Base-by-base conservation (phyloP, 192 early-diverging fungal genomes). In the Backusella morwellensis region DNA sequence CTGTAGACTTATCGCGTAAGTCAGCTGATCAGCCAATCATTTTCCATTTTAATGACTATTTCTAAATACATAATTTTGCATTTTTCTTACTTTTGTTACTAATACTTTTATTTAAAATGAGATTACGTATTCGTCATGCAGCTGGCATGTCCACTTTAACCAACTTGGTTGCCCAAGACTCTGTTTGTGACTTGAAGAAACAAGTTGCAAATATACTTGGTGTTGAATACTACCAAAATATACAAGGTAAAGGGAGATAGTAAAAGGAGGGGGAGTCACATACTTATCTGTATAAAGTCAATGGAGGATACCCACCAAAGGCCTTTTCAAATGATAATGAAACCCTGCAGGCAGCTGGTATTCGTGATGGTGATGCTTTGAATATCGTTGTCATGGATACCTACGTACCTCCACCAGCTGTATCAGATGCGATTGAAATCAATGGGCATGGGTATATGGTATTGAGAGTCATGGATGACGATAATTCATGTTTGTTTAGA, bases 401-500 rank as follows among this genome's bases (percentile, higher is more conserved):
- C 1, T 35, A 59, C n/a, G n/a, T 38, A 29, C 35, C 36, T 36
- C n/a, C 47, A 14, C 32, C 35, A 4, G 26, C 7, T 5, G 67
- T 68, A 68, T 50, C 67, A 0, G 67, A 68, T 34, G 67, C 35
- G 3, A 36, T 68, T 36, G 34, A 34, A n/a, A 68, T 32, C 6
- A n/a, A 35, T 19, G 35, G 35, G 5, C 47, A 50, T 68, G 67
- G 67, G 6, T 68, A 7, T 35, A 35, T 68, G 35, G 14, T 68
- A 36, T 68, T 68, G 19, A 68, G 88, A 83, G 85, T 86, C 75
- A 89, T 91, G 82, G 82, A 84, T 34, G 91, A 93, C 76, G 92
- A 93, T 79, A 93, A 93, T 75, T 87, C 86, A 38, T 93, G 92
- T 69, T 80, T 93, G n/a, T 93, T 93, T 74, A 86, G 88, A 74